These are phyloP conservation scores for Entomortierella lignicola DNA, from an alignment of 192 early-diverging fungal species.

Conservation along the genomic window DNA sequence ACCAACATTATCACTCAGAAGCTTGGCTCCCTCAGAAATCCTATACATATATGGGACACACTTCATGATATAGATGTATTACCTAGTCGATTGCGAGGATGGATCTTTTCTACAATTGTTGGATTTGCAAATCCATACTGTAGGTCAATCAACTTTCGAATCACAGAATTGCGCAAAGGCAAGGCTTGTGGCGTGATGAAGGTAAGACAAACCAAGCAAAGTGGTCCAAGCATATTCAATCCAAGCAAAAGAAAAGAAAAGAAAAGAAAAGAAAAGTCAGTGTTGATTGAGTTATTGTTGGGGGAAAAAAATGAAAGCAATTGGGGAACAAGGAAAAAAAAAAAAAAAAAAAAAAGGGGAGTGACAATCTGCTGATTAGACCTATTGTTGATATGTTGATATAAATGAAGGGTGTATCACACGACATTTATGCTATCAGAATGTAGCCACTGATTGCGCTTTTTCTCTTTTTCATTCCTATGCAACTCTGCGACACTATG, in stretches of 20 bases:
- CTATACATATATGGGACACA: slow-evolving; percentile 59
- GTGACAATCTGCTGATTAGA: slow-evolving; percentile 2
- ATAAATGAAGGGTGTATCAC: slow-evolving; percentile 5
- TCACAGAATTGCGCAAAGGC: slow-evolving; percentile 63
- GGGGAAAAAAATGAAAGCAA: too few species aligned
- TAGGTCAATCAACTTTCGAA: slow-evolving; percentile 61
- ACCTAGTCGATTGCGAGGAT: slow-evolving; percentile 55
- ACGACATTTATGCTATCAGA: not conserved
- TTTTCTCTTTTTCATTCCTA: not conserved
- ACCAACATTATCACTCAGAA: slow-evolving; percentile 31
- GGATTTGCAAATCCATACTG: slow-evolving; percentile 60
- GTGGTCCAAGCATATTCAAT: too few species aligned
- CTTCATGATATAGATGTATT: slow-evolving; percentile 51
- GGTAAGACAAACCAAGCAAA: slow-evolving; percentile 57
- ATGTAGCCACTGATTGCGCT: not conserved
- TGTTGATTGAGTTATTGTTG: not conserved
- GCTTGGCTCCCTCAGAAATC: slow-evolving; percentile 36
- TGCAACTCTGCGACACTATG: too few species aligned
- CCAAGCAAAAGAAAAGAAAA: not conserved
- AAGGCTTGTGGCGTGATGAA: slow-evolving; percentile 63
- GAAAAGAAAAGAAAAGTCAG: not conserved
- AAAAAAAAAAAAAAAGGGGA: not conserved
- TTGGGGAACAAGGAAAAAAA: too few species aligned
- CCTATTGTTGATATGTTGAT: not conserved
- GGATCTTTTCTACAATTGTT: slow-evolving; percentile 59